phyloP scores from a whole-genome alignment of 805 yeast species.

The Metschnikowia lunata region DNA sequence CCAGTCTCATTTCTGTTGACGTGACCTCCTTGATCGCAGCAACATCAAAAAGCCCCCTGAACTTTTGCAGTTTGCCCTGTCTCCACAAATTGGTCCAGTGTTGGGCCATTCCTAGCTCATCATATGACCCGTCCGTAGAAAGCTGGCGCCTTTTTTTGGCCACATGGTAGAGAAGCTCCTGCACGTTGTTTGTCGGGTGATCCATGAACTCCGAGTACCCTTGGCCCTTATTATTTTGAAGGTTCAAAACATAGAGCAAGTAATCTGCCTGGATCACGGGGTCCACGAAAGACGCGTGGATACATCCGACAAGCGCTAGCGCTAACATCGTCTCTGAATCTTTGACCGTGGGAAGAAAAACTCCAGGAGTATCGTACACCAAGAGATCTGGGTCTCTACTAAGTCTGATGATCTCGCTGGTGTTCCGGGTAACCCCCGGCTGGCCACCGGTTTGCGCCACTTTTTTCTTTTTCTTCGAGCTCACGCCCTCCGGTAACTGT shows the following conservation, averaged over 20 bases:
- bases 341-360: conserved; percentile 70
- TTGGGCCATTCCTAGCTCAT: conserved; percentile 58
- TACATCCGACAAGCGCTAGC: conserved; percentile 70
- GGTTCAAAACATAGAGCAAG: conserved; percentile 66
- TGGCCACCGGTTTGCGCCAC: conserved; percentile 83
- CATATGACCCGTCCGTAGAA: conserved; percentile 34
- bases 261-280: conserved; percentile 86
- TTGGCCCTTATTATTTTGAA: conserved; percentile 47
- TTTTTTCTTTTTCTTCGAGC: conserved; percentile 40
- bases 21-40: conserved; percentile 29
- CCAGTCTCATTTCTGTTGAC: conserved; percentile 20
- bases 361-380: conserved; percentile 91
- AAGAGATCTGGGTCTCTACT: conserved; percentile 57
- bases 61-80: conserved; percentile 43
- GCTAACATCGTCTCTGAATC: conserved; percentile 68
- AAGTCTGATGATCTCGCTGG: conserved; percentile 71
- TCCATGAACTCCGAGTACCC: conserved; percentile 44
- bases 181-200: conserved; percentile 70
- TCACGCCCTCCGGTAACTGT: conserved; percentile 22
- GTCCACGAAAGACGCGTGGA: conserved; percentile 65
- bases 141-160: conserved; percentile 38
- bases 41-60: conserved; percentile 34
- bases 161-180: conserved; percentile 48
- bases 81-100: conserved; percentile 61
- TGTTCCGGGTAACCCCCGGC: conserved; percentile 84